phyloP scores from a whole-genome alignment of 2,329 filamentous ascomycete genomes.

The Penicillium sp. region DNA sequence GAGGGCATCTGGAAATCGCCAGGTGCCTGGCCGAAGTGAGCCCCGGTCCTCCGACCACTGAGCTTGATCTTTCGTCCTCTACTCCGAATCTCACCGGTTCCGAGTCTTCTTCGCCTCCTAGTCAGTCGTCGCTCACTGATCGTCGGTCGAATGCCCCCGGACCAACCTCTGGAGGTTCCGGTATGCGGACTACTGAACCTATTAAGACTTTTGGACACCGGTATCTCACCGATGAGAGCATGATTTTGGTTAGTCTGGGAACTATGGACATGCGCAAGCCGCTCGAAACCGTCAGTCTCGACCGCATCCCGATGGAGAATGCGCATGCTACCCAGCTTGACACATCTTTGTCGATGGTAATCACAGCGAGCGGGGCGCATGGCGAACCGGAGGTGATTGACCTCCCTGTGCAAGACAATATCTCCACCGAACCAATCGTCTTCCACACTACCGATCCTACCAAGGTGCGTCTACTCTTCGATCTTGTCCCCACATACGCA shows the following conservation, averaged over 20 bases:
- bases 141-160: constrained; percentile 40
- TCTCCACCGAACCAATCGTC: constrained; percentile 87
- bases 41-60: constrained; percentile 42
- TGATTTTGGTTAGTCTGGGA: constrained; percentile 88
- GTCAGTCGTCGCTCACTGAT: constrained; percentile 43
- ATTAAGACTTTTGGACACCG: constrained; percentile 95
- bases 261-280: constrained; percentile 91
- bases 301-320: constrained; percentile 80
- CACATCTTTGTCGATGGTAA: constrained; percentile 85
- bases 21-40: constrained; percentile 61
- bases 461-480: constrained; percentile 87
- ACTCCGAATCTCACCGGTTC: constrained; percentile 34
- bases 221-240: constrained; percentile 83
- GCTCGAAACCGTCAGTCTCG: constrained; percentile 76
- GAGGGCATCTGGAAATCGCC: constrained; percentile 83
- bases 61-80: constrained; percentile 27
- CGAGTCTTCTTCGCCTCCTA: constrained; percentile 36
- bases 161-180: constrained; percentile 37
- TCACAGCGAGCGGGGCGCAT: constrained; percentile 78
- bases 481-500: constrained; percentile 92
- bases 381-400: constrained; percentile 90
- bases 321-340: constrained; percentile 92
- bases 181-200: constrained; percentile 60
- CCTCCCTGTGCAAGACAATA: constrained; percentile 88
- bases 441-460: constrained; percentile 76